Evolutionary conservation across 257 asterid genomes (phyloP).

Genomic region (Ehretia macrophylla): DNA sequence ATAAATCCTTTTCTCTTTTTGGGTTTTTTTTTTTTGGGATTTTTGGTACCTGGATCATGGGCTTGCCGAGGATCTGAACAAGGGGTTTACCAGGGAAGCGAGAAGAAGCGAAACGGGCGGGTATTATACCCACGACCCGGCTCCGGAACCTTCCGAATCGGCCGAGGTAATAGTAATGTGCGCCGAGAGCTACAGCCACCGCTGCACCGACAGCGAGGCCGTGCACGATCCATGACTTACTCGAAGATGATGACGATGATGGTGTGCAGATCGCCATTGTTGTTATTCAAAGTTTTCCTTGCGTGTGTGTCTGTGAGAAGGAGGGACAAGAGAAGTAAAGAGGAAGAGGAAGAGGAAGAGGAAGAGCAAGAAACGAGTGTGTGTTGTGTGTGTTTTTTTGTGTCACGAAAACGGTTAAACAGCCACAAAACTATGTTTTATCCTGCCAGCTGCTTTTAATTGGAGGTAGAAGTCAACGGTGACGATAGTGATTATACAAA

Average conservation of each 20-base stretch:
- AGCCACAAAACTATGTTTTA: no score
- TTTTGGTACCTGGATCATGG: conserved; percentile 99
- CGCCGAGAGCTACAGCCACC: conserved; percentile 57
- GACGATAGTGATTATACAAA: no score
- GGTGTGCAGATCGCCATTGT: conserved; percentile 43
- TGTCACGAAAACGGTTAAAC: no score
- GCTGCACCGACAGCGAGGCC: conserved; percentile 50
- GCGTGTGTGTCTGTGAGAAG: neutral
- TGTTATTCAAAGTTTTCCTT: neutral
- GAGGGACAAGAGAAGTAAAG: neutral
- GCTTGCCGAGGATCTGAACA: conserved; percentile 77
- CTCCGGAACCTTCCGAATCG: conserved; percentile 59
- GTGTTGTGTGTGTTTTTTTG: no score
- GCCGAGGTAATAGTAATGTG: conserved; percentile 44
- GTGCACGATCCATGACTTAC: conserved; percentile 51
- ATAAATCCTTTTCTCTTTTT: no score
- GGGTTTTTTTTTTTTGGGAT: no score
- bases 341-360: neutral
- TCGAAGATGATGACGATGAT: conserved; percentile 25
- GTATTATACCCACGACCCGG: conserved; percentile 84
- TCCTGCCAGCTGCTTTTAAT: no score
- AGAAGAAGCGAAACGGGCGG: conserved; percentile 90
- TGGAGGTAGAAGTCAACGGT: no score
- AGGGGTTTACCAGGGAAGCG: conserved; percentile 93
- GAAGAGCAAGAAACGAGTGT: no score